phyloP scores from a whole-genome alignment of 2,329 filamentous ascomycete species.

The Aspergillus phoenicis region DNA sequence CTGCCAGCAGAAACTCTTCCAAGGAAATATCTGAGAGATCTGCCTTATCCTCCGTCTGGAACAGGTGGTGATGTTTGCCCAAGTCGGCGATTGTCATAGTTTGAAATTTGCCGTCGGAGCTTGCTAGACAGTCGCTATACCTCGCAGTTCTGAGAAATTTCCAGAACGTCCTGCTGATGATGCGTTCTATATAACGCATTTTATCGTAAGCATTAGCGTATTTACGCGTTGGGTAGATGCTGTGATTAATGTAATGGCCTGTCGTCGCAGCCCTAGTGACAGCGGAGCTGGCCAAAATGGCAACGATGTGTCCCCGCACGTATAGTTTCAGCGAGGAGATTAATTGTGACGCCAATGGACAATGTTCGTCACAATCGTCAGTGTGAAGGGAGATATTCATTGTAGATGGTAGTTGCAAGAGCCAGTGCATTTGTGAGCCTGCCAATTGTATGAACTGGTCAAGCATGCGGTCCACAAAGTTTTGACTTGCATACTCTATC shows the following conservation, averaged over 20 bases:
- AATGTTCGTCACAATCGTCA: slow-evolving; percentile 16
- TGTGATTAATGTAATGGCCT: not conserved
- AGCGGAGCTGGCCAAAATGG: slow-evolving; percentile 4
- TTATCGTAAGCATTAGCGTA: slow-evolving; percentile 7
- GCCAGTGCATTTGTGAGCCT: slow-evolving; percentile 43
- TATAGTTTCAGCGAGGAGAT: slow-evolving; percentile 33
- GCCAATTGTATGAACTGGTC: slow-evolving; percentile 36
- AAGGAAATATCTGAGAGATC: not conserved
- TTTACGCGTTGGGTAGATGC: slow-evolving; percentile 10
- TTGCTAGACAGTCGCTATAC: not conserved
- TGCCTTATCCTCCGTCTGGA: slow-evolving; percentile 15
- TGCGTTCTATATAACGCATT: slow-evolving; percentile 16
- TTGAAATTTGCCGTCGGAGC: not conserved
- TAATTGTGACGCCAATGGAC: slow-evolving; percentile 22
- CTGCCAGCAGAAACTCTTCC: not conserved
- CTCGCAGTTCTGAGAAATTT: not conserved
- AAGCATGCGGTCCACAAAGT: slow-evolving; percentile 54
- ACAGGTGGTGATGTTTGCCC: slow-evolving; percentile 10
- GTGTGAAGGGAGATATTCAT: slow-evolving; percentile 30
- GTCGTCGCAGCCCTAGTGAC: slow-evolving; percentile 6
- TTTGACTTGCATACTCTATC: slow-evolving; percentile 61
- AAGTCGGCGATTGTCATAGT: slow-evolving; percentile 14
- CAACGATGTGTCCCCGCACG: slow-evolving; percentile 34
- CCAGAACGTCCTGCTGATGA: slow-evolving; percentile 23
- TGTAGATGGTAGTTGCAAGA: slow-evolving; percentile 34